Evolutionary conservation across 768 basidiomycete species (phyloP).

Genomic region (Tremella fuciformis): DNA sequence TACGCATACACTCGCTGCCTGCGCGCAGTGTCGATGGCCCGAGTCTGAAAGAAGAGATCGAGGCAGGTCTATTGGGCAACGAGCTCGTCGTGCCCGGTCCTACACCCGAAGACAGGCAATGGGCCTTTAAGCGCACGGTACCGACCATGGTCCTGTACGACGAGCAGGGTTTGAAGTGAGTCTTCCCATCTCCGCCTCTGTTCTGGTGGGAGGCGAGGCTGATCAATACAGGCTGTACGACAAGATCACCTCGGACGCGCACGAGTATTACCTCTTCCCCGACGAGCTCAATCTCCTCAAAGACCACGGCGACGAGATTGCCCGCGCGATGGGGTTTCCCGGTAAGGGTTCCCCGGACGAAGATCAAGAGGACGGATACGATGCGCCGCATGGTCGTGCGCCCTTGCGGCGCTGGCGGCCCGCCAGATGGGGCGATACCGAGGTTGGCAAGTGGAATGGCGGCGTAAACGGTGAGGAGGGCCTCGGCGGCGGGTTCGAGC

Average conservation of each 20-base stretch:
- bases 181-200: conserved; percentile 55
- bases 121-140: conserved; percentile 59
- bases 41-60: conserved; percentile 37
- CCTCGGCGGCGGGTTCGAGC: conserved; percentile 19
- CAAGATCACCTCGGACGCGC: conserved; percentile 47
- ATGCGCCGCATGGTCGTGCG: conserved; percentile 6
- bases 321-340: conserved; percentile 64
- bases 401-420: conserved; percentile 32
- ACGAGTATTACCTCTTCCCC: conserved; percentile 76
- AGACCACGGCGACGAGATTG: conserved; percentile 69
- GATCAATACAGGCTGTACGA: conserved; percentile 43
- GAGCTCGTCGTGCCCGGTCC: conserved; percentile 32
- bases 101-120: conserved; percentile 32
- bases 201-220: neutral
- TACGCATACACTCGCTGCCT: conserved; percentile 18
- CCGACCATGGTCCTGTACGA: conserved; percentile 85
- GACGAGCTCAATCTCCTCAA: conserved; percentile 85
- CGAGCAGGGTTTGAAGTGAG: conserved; percentile 68
- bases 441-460: conserved; percentile 55
- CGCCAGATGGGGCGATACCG: conserved; percentile 51
- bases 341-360: conserved; percentile 42
- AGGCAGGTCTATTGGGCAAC: conserved; percentile 26
- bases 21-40: neutral
- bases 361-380: conserved; percentile 11
- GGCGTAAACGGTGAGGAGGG: conserved; percentile 55